Evolutionary conservation across 257 asterid genomes (phyloP).

Genomic region (Solanum phureja): DNA sequence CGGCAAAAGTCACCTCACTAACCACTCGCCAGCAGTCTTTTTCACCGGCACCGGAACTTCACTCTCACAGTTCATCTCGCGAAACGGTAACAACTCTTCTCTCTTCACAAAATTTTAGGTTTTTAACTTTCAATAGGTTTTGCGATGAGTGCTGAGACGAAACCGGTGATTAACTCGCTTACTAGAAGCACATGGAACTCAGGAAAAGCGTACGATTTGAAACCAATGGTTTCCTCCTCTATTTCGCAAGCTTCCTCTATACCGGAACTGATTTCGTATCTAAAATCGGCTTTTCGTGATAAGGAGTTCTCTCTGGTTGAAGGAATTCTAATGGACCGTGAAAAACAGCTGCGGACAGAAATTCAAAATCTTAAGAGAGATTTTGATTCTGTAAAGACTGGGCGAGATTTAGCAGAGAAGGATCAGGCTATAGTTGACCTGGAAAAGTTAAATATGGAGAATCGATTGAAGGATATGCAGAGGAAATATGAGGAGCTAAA

Average conservation of each 20-base stretch:
- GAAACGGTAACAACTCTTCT: not conserved
- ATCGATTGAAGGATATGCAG: not conserved
- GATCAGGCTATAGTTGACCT: not conserved
- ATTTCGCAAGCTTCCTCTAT: conserved; percentile 2
- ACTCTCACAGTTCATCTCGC: not conserved
- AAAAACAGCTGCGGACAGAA: conserved; percentile 10
- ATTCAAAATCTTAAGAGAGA: conserved; percentile 9
- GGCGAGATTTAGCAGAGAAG: conserved; percentile 1
- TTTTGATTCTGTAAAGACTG: not conserved
- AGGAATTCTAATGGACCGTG: conserved; percentile 12
- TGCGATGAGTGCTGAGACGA: not conserved
- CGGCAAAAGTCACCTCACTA: not conserved
- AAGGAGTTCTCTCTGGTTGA: conserved; percentile 16
- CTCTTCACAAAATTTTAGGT: not conserved
- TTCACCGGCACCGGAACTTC: not conserved
- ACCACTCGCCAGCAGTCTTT: no score
- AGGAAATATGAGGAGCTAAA: conserved; percentile 1
- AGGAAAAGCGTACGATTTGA: not conserved
- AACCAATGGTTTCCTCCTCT: not conserved
- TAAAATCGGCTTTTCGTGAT: conserved; percentile 10
- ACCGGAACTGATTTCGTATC: conserved; percentile 11
- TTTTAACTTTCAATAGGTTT: not conserved
- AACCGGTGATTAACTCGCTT: not conserved
- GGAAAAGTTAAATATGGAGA: conserved; percentile 1
- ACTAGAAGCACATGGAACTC: not conserved